Evolutionary conservation across 1,284 basidiomycete genomes (phyloP), one percentile per base, ranked within the genome.

Genomic region (Ceratobasidium sp.): DNA sequence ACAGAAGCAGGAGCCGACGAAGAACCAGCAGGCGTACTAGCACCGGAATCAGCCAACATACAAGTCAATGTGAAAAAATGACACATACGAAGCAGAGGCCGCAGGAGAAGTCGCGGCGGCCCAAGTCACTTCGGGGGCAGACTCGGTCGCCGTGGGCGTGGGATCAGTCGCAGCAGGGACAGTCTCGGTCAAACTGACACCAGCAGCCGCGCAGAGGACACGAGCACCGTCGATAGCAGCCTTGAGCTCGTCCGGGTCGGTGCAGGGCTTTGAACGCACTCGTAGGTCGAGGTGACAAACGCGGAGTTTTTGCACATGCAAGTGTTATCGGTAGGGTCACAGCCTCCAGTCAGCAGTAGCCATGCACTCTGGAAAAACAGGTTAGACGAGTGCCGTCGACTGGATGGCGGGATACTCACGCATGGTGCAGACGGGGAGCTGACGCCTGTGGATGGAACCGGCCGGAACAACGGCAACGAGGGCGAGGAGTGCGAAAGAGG

Each of bases 261-360:
- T 76, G 85, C 90, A 91, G 22, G 84, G 79, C 1, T 56, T 74
- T 81, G 52, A 79, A 91, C 86, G 81, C 90, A 91, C 1, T 77
- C 7, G 49, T 87, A 87, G 76, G 86, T 85, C 76, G 82, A 83
- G 75, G 79, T 70, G 80, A 91, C 82, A 82, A 90, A 91, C 6
- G 78, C 68, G 13, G 79, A 2, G 81, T 82, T 84, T 4, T 84
- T 84, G 86, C 90, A 91, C 51, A 90, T 84, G 79, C 90, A 91
- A 44, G 77, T 79, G 80, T 87, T 84, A 81, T 90, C 88, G 17
- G 80, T 81, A 2, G 80, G 51, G 25, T 77, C 29, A 83, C 90
- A 91, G 74, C 78, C 80, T 66, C 84, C 87, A 43, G 82, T 86
- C 79, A 15, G 67, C 52, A 22, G 25, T 1, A 2, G 32, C n/a